Evolutionary conservation across 1,284 basidiomycete genomes (phyloP).

Genomic region (Peniophora sp.): DNA sequence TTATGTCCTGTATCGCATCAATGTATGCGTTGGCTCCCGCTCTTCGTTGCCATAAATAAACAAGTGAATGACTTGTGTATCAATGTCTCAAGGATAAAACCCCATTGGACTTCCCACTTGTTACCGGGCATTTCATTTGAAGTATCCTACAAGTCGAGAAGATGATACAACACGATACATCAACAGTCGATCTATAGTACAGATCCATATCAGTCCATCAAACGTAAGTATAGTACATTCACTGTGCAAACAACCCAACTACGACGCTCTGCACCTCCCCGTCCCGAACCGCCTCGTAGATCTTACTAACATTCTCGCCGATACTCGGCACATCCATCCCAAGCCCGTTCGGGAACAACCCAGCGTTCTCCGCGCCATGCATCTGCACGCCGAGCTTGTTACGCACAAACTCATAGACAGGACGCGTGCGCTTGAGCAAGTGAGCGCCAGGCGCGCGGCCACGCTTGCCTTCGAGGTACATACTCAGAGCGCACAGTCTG

Average conservation of each 20-base stretch:
- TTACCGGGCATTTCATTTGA: too few relatives aligned
- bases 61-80: too few relatives aligned
- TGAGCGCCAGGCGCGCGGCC: constrained; percentile 51
- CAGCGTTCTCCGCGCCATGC: constrained; percentile 66
- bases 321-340: constrained; percentile 51
- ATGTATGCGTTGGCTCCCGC: too few relatives aligned
- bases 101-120: too few relatives aligned
- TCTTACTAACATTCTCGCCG: constrained; percentile 58
- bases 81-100: too few relatives aligned
- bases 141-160: too few relatives aligned
- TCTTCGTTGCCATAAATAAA: too few relatives aligned
- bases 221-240: too few relatives aligned
- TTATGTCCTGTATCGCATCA: too few relatives aligned
- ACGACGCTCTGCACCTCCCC: constrained; percentile 60
- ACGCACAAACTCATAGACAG: constrained; percentile 67
- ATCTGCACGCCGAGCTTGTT: constrained; percentile 59
- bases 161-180: too few relatives aligned
- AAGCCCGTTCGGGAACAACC: constrained; percentile 43
- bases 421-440: constrained; percentile 55
- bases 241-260: constrained; percentile 40
- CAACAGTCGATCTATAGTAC: too few relatives aligned
- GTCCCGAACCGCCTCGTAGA: constrained; percentile 67
- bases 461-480: constrained; percentile 46
- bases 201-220: too few relatives aligned
- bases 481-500: constrained; percentile 40